phyloP scores from a whole-genome alignment of 1,139 yeast genomes.

The Zygosaccharomyces pseudobailii region DNA sequence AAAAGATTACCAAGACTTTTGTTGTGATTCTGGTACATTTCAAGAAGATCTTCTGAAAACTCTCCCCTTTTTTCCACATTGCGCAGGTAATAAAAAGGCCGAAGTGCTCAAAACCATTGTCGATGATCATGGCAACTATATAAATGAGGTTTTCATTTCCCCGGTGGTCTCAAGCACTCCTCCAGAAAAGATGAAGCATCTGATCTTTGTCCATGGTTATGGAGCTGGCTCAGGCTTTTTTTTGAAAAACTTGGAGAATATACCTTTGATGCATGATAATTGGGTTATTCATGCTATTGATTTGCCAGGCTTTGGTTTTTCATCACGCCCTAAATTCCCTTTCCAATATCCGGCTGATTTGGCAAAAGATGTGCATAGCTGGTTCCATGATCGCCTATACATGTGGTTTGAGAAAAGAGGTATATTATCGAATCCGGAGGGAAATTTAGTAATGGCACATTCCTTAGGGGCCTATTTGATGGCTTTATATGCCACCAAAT shows the following conservation, averaged over 20 bases:
- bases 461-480: slow-evolving; percentile 89
- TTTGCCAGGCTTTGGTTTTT: slow-evolving; percentile 71
- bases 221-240: slow-evolving; percentile 76
- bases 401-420: slow-evolving; percentile 64
- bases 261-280: slow-evolving; percentile 30
- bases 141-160: slow-evolving; percentile 59
- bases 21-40: slow-evolving; percentile 28
- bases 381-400: slow-evolving; percentile 55
- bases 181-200: slow-evolving; percentile 41
- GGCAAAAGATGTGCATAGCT: slow-evolving; percentile 45
- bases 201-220: slow-evolving; percentile 69
- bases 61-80: slow-evolving; percentile 36
- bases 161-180: slow-evolving; percentile 36
- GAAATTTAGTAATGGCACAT: slow-evolving; percentile 76
- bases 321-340: slow-evolving; percentile 58
- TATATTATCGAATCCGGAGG: slow-evolving; percentile 36
- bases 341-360: slow-evolving; percentile 32
- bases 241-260: slow-evolving; percentile 50
- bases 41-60: slow-evolving; percentile 50
- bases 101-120: slow-evolving; percentile 38
- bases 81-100: slow-evolving; percentile 29
- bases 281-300: slow-evolving; percentile 74
- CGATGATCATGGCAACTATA: slow-evolving; percentile 42
- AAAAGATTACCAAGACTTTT: slow-evolving; percentile 41
- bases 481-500: slow-evolving; percentile 57